Percentiles rank a stretch among this genome's conserved stretches.
phyloP scores from a whole-genome alignment of 2,329 filamentous ascomycete species.

The Elsinoe fawcettii region DNA sequence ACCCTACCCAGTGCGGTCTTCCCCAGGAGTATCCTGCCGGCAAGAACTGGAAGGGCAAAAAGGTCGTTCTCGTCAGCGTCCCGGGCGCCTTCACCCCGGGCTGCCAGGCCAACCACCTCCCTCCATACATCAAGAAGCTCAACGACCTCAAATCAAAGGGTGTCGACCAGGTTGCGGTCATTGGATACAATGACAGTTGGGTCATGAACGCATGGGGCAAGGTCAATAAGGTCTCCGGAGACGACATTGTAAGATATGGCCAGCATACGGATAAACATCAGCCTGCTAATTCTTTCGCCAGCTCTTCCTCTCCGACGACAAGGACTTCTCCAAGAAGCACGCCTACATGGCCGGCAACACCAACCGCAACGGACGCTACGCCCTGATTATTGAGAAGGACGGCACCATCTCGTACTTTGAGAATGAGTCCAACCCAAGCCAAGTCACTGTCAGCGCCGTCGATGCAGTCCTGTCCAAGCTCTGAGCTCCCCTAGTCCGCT shows the following conservation, averaged over 20 bases:
- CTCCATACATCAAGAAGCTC: constrained; percentile 68
- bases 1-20: constrained; percentile 68
- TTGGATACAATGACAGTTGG: constrained; percentile 76
- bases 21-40: constrained; percentile 72
- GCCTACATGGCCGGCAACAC: constrained; percentile 63
- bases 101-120: constrained; percentile 74
- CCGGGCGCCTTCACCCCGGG: constrained; percentile 79
- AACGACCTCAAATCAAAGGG: constrained; percentile 68
- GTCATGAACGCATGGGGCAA: constrained; percentile 71
- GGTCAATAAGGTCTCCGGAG: constrained; percentile 66
- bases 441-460: constrained; percentile 42
- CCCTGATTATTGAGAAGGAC: constrained; percentile 67
- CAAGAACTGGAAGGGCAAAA: constrained; percentile 65
- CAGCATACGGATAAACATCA: not conserved
- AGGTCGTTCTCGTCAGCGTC: constrained; percentile 61
- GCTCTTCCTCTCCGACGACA: constrained; percentile 70
- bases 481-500: constrained; percentile 27
- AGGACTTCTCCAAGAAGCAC: constrained; percentile 58
- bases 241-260: constrained; percentile 51
- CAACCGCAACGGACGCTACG: constrained; percentile 70
- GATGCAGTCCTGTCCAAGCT: constrained; percentile 43
- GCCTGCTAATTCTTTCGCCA: constrained; percentile 23
- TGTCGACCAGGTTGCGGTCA: constrained; percentile 72
- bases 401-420: constrained; percentile 77
- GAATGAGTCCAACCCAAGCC: constrained; percentile 52